Percentiles rank a stretch among this genome's conserved stretches.
These are phyloP conservation scores for Fusarium ambrosium DNA, from an alignment of 2,329 filamentous ascomycete genomes.

Conservation along the genomic window DNA sequence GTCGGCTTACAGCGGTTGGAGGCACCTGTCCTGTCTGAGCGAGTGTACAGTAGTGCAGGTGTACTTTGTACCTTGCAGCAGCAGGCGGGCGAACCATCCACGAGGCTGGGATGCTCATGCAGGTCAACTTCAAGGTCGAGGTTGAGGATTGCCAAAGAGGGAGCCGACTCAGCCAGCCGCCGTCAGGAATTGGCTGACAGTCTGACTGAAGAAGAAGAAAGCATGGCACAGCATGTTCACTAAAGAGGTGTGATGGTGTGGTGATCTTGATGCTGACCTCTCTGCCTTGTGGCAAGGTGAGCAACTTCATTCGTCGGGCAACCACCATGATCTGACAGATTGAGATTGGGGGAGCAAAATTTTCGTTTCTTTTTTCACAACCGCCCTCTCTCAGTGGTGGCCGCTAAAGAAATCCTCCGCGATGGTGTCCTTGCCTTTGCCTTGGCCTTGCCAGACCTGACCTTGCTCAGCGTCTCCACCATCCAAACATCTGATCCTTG, in stretches of 20 bases:
- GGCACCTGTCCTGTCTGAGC: conserved; percentile 2
- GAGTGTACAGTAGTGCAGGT: not conserved
- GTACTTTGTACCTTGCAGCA: conserved; percentile 36
- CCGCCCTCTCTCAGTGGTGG: conserved; percentile 14
- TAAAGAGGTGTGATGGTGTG: conserved; percentile 23
- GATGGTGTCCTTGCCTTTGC: conserved; percentile 6
- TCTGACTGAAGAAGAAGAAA: conserved; percentile 3
- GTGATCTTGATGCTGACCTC: conserved; percentile 24
- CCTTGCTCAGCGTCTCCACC: conserved; percentile 25
- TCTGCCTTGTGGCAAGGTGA: conserved; percentile 32
- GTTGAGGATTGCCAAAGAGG: conserved; percentile 26
- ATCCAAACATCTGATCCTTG: conserved; percentile 33
- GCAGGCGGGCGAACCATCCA: conserved; percentile 15
- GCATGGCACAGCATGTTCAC: conserved; percentile 11
- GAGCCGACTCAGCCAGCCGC: conserved; percentile 36
- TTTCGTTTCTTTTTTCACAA: conserved; percentile 26
- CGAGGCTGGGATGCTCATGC: conserved; percentile 29
- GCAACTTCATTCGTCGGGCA: conserved; percentile 38
- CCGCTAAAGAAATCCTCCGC: conserved; percentile 25
- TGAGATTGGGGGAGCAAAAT: conserved; percentile 31
- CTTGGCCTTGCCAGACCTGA: not conserved
- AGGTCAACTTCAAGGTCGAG: conserved; percentile 30
- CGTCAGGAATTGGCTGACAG: conserved; percentile 32
- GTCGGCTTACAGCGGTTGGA: conserved; percentile 20
- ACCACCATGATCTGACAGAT: conserved; percentile 43